Base-by-base conservation (phyloP, 768 basidiomycete genomes). In the Panus rudis region DNA sequence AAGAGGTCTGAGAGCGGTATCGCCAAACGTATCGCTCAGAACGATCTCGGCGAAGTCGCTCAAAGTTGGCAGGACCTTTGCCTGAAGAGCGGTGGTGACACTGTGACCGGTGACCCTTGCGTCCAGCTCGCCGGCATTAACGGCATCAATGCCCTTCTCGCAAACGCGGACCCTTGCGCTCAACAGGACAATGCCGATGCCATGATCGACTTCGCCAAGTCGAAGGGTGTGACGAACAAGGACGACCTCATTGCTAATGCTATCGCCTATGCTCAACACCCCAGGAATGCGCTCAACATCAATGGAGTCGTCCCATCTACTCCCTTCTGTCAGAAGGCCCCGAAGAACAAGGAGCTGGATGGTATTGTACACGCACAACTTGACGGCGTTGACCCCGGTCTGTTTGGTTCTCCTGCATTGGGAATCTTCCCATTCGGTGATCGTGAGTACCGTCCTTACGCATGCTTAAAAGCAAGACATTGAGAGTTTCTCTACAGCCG, bases 321-420 rank as follows among this genome's bases (percentile, higher is more conserved):
- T n/a, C 63, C 69, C 13, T 78, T 75, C 60, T 79, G 77, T 59
- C 71, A 71, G 57, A 71, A 63, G 46, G 66, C 71, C 1, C 75
- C 76, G 16, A 67, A 64, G 54, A 77, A 78, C 47, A 16, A 64
- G 13, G 63, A 75, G 48, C 65, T 78, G 16, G 64, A 65, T 41
- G 74, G 73, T 1, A 56, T 77, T 3, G 67, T 73, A 13, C 73
- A 78, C 50, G 68, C 64, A n/a, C 75, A 77, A 50, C 72, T 76
- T 45, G 68, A 71, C 17, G 68, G 65, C 31, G 74, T 76, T 38
- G 66, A 76, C 49, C 71, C 74, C 10, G 61, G 72, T 19, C 40
- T 77, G 17, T 78, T 75, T 57, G 76, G 76, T 45, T 71, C 72
- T 47, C 72, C 71, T 16, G 67, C 67, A 11, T 45, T 53, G 3